Conservation (phyloP, 805 yeast species). For the Ogataea neopini region DNA sequence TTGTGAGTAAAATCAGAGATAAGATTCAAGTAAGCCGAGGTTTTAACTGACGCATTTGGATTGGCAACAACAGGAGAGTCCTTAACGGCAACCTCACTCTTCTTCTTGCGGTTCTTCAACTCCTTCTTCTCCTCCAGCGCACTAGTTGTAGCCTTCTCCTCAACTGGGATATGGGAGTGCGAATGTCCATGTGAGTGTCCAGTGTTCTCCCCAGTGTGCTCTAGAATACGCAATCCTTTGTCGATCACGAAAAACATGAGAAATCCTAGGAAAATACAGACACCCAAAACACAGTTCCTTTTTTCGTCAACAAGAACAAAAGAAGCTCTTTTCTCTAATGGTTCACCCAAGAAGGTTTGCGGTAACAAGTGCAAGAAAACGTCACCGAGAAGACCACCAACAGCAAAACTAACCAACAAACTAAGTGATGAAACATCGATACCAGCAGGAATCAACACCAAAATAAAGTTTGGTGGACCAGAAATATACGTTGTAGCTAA, state of each 20-base stretch:
- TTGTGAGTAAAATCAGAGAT: slow-evolving; percentile 75
- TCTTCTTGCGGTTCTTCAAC: slow-evolving; percentile 8
- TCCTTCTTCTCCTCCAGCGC: neutral
- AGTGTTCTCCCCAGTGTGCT: slow-evolving; percentile 35
- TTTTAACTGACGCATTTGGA: slow-evolving; percentile 41
- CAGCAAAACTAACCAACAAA: slow-evolving; percentile 66
- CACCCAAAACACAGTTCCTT: slow-evolving; percentile 50
- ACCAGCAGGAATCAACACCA: slow-evolving; percentile 57
- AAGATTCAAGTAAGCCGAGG: slow-evolving; percentile 64
- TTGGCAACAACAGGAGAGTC: slow-evolving; percentile 31
- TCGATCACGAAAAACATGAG: slow-evolving; percentile 61
- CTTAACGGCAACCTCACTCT: slow-evolving; percentile 26
- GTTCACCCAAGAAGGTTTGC: slow-evolving; percentile 60
- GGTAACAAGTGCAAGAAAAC: slow-evolving; percentile 73
- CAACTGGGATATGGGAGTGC: slow-evolving; percentile 34
- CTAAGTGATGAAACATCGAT: slow-evolving; percentile 53
- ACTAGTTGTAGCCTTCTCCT: slow-evolving; percentile 7
- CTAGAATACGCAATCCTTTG: slow-evolving; percentile 54
- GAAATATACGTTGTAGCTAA: slow-evolving; percentile 65
- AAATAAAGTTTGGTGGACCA: slow-evolving; percentile 60
- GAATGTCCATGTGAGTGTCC: slow-evolving; percentile 50
- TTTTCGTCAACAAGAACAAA: slow-evolving; percentile 54
- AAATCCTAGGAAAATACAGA: slow-evolving; percentile 62
- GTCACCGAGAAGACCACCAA: slow-evolving; percentile 77
- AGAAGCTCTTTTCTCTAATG: slow-evolving; percentile 40